Conservation (phyloP, 805 yeast species). For the Zygosaccharomyces bailii region DNA sequence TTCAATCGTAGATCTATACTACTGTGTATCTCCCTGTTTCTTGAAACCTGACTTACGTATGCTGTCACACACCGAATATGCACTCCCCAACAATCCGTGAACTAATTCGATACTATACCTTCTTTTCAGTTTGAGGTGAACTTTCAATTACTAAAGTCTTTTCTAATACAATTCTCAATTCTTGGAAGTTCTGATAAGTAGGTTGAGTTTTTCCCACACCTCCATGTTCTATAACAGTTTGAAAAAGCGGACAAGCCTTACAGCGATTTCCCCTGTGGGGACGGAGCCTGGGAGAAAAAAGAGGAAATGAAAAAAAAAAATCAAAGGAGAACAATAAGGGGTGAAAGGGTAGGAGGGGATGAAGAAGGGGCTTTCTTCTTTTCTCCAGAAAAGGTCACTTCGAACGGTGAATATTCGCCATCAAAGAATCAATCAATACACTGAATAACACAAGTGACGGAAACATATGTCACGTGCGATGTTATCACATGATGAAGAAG, state of each 20-base stretch:
- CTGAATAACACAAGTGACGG: background rate
- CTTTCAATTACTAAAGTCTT: background rate
- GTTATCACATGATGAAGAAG: slow-evolving; percentile 10
- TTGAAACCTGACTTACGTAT: slow-evolving; percentile 4
- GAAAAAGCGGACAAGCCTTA: slow-evolving; percentile 7
- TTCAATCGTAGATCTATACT: too few relatives aligned
- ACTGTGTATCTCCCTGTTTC: background rate
- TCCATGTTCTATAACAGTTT: background rate
- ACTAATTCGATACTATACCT: background rate
- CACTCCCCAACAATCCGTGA: background rate
- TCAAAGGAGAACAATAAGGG: background rate
- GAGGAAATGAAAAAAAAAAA: background rate
- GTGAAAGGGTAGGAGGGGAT: background rate
- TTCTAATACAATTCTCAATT: too few relatives aligned
- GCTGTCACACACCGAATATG: slow-evolving; percentile 5
- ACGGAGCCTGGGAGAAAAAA: slow-evolving; percentile 2
- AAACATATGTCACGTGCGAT: background rate
- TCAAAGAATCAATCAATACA: too few relatives aligned
- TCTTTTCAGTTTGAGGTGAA: background rate
- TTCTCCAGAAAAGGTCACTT: background rate
- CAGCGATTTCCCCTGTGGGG: slow-evolving; percentile 9
- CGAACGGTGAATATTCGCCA: background rate
- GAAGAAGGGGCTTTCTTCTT: background rate
- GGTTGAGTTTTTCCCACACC: too few relatives aligned
- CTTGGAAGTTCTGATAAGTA: too few relatives aligned